Base-by-base conservation (phyloP, 1,284 basidiomycete genomes). In the Moniliophthora roreri region DNA sequence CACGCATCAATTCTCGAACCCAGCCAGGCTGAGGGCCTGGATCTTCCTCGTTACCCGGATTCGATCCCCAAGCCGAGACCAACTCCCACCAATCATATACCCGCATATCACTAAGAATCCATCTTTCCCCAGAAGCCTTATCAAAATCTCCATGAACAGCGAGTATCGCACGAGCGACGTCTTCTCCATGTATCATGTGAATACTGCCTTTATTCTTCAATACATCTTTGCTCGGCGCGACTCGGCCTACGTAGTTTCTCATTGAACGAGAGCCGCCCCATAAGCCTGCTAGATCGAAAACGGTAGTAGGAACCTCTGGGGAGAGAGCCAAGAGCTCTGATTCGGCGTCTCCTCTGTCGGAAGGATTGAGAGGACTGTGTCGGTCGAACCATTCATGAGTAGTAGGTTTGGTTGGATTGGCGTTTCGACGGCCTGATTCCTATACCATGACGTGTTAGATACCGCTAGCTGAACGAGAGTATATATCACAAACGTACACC, bases 61-160 rank as follows among this genome's bases (percentile, higher is more conserved):
- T 59, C 6, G 65, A 59, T 4, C 76, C 76, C 77, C 78, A 85
- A 2, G 79, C 76, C 6, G 77, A 77, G 1, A 79, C 81, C 7
- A 86, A 69, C 58, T 85, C 83, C 82, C 84, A 87, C 83, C 82
- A 85, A 62, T 87, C 81, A 60, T 85, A 83, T 28, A 85, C 76
- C 7, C 82, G 73, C 15, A 72, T 69, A 60, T 88, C 83, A 7
- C 78, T 81, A 21, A 85, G 63, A 9, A 84, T 60, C 81, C 81
- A 83, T 7, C 80, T 74, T 59, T 82, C 71, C 3, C 80, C 80
- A 9, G 60, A 57, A 1, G 79, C 74, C 46, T 68, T 71, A 11
- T 60, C 59, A 54, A 77, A 78, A 40, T 76, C 57, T 1, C 50
- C 56, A 57, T 80, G 79, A 9, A 83, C 71, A 16, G 80, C 79